Base-by-base conservation (phyloP, 2,329 filamentous ascomycete genomes). In the Metarhizium brunneum region DNA sequence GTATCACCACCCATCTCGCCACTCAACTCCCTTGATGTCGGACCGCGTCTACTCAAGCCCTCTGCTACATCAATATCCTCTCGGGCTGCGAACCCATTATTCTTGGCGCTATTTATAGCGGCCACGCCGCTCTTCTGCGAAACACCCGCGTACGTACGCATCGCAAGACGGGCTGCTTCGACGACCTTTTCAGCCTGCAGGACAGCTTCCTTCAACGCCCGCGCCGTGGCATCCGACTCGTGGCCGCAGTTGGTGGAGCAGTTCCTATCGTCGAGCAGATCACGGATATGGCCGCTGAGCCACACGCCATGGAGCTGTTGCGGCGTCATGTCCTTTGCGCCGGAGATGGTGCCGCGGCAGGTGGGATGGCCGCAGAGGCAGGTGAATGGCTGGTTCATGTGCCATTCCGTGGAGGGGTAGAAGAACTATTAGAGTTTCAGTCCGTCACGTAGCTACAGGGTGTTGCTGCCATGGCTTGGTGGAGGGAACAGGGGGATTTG, bases 351-450 rank as follows among this genome's bases (percentile, higher is more conserved):
- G 16, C 85, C 84, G 53, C 77, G 76, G 70, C 86, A 90, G 20
- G 72, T 71, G 0, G 73, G 61, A 4, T 74, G 75, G 58, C 76
- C 75, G 66, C 86, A 90, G 57, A 79, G 73, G 66, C 86, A 90
- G 57, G 79, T 71, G 65, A 90, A 90, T 4, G 84, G 78, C 73
- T 89, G 86, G 36, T 82, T 82, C 86, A 90, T 88, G 64, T 76
- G 64, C 85, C 85, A 90, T 70, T 90, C 86, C 1, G 85, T 88
- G 54, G 83, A 87, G 4, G 86, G 85, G 63, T 90, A 90, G 71
- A 89, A 90, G 73, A 88, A 90, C 66, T 81, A 11, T 52, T 30
- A 54, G 48, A 57, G 38, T 18, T 32, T 25, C 20, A 25, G n/a
- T 10, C 11, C 25, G 4, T 3, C 6, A 25, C 4, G 14, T 25